Percentiles rank a stretch among this genome's conserved stretches.
phyloP scores from a whole-genome alignment of 2,329 filamentous ascomycete species.

The Byssochlamys sp. region DNA sequence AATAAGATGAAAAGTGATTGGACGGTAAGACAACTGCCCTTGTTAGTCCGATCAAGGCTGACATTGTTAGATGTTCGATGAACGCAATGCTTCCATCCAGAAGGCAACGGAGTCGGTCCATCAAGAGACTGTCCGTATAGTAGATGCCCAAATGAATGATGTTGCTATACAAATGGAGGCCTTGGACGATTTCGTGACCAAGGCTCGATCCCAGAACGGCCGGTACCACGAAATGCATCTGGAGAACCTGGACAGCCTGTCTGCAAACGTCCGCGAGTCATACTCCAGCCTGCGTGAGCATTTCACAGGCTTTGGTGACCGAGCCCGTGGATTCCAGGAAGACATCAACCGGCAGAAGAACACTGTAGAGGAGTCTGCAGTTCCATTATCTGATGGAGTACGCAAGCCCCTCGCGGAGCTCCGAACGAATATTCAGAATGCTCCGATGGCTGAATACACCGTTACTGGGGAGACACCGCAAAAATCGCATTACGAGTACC shows the following conservation, averaged over 20 bases:
- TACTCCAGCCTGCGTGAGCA: constrained; percentile 62
- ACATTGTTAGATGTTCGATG: constrained; percentile 53
- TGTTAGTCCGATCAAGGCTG: constrained; percentile 12
- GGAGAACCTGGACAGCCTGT: constrained; percentile 56
- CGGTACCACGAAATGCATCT: constrained; percentile 62
- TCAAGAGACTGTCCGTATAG: constrained; percentile 77
- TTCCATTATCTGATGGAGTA: constrained; percentile 50
- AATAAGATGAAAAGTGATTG: constrained; percentile 77
- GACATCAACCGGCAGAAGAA: constrained; percentile 55
- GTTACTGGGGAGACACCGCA: constrained; percentile 79
- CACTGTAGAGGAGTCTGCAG: constrained; percentile 51
- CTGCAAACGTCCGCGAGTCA: constrained; percentile 60
- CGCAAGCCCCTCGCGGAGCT: constrained; percentile 63
- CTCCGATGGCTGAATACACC: constrained; percentile 66
- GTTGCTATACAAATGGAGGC: constrained; percentile 81
- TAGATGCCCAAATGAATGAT: constrained; percentile 78
- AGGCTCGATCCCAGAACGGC: constrained; percentile 71
- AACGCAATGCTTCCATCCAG: constrained; percentile 74
- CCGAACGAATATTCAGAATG: constrained; percentile 56
- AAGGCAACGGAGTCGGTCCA: constrained; percentile 78
- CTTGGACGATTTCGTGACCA: constrained; percentile 79
- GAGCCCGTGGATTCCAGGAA: constrained; percentile 58
- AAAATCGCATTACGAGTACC: constrained; percentile 72
- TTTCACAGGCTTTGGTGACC: constrained; percentile 58
- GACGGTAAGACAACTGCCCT: constrained; percentile 47